These are phyloP conservation scores for Cystobasidium ongulense DNA, from an alignment of 768 basidiomycete species.

Conservation along the genomic window DNA sequence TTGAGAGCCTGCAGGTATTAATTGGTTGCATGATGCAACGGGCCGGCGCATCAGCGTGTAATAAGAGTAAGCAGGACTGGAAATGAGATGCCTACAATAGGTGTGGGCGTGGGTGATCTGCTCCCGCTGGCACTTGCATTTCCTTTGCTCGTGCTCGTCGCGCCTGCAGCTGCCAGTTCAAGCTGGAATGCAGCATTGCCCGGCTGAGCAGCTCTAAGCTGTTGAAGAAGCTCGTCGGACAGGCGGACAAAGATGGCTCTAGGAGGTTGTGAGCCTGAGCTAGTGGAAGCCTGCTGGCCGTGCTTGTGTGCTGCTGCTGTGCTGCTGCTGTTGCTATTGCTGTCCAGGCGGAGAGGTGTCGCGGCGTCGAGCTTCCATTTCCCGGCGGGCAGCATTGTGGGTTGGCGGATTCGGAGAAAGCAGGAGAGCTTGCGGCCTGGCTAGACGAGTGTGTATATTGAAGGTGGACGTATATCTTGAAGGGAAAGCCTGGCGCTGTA, in stretches of 20 bases:
- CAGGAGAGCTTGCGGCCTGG: background rate
- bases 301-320: background rate
- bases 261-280: background rate
- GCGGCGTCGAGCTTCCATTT: slow-evolving; percentile 4
- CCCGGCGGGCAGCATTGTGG: background rate
- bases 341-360: slow-evolving; percentile 6
- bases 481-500: no score
- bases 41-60: background rate
- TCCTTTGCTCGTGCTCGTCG: background rate
- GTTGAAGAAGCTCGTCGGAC: background rate
- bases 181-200: background rate
- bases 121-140: background rate
- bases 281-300: background rate
- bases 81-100: background rate
- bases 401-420: background rate
- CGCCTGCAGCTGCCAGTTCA: background rate
- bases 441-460: background rate
- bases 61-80: background rate
- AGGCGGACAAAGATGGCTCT: background rate
- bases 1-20: slow-evolving; percentile 2
- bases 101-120: background rate
- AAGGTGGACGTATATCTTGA: no score
- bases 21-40: background rate
- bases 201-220: background rate
- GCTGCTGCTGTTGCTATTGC: slow-evolving; percentile 6